phyloP scores from a whole-genome alignment of 2,329 filamentous ascomycete genomes.

The Fusarium udum region DNA sequence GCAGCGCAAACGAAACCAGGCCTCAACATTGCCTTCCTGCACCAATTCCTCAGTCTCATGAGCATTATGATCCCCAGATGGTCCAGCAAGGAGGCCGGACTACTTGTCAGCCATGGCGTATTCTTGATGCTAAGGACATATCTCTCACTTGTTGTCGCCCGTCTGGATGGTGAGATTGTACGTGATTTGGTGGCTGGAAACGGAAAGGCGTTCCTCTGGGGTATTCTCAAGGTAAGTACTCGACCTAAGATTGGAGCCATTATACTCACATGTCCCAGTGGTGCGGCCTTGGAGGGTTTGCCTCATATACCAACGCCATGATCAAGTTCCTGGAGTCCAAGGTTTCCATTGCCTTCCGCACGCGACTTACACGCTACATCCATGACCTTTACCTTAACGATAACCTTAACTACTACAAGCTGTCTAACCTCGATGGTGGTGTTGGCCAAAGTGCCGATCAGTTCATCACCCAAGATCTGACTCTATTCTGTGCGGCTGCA shows the following conservation, averaged over 20 bases:
- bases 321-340: conserved; percentile 99
- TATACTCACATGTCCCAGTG: conserved; percentile 60
- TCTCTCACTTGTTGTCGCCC: conserved; percentile 89
- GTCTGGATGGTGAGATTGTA: conserved; percentile 95
- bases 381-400: conserved; percentile 97
- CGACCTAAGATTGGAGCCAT: neutral
- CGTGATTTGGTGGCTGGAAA: conserved; percentile 95
- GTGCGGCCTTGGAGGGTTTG: conserved; percentile 92
- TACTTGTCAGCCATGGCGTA: conserved; percentile 86
- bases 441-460: conserved; percentile 93
- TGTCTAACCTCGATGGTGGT: conserved; percentile 91
- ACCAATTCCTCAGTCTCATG: conserved; percentile 94
- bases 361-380: conserved; percentile 92
- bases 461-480: conserved; percentile 97
- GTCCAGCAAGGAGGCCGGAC: conserved; percentile 93
- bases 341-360: conserved; percentile 97
- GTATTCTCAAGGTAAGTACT: conserved; percentile 75
- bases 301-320: conserved; percentile 98
- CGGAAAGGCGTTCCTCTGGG: conserved; percentile 86
- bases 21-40: conserved; percentile 92
- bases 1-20: conserved; percentile 92
- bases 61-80: conserved; percentile 98
- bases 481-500: conserved; percentile 91
- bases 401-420: conserved; percentile 94
- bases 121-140: conserved; percentile 95